These are phyloP conservation scores for Starmera amethionina DNA, from an alignment of 805 yeast species.

Conservation along the genomic window DNA sequence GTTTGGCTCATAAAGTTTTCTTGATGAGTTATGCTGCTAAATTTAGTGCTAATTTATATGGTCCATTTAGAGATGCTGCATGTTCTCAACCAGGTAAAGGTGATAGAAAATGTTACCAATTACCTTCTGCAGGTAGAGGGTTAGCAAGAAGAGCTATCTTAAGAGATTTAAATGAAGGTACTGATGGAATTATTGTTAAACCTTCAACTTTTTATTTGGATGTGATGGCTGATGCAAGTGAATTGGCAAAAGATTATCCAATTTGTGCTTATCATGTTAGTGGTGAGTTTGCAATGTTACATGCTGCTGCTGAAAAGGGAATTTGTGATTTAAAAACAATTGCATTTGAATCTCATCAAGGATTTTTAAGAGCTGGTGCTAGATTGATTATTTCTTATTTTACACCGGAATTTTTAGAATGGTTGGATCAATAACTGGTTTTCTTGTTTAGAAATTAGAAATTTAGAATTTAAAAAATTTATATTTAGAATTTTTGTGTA, in stretches of 20 bases:
- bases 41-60: slow-evolving; percentile 83
- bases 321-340: slow-evolving; percentile 70
- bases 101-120: slow-evolving; percentile 86
- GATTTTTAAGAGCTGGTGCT: slow-evolving; percentile 94
- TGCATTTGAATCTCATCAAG: slow-evolving; percentile 82
- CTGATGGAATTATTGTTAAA: slow-evolving; percentile 92
- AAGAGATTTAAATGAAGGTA: slow-evolving; percentile 86
- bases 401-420: slow-evolving; percentile 91
- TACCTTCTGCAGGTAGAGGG: slow-evolving; percentile 90
- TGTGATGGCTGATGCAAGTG: slow-evolving; percentile 79
- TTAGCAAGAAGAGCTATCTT: slow-evolving; percentile 84
- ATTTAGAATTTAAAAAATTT: not conserved
- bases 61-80: slow-evolving; percentile 98
- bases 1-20: slow-evolving; percentile 78
- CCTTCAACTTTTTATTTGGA: slow-evolving; percentile 95
- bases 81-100: slow-evolving; percentile 85
- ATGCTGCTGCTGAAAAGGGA: slow-evolving; percentile 96
- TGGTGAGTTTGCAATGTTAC: slow-evolving; percentile 96
- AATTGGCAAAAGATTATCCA: slow-evolving; percentile 75
- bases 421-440: slow-evolving; percentile 45
- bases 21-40: slow-evolving; percentile 93
- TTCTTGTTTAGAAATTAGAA: too few species aligned
- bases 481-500: not conserved
- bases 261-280: slow-evolving; percentile 92
- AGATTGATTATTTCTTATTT: slow-evolving; percentile 83